Base-by-base conservation (phyloP, 306 rosid species). In the Sophora flavescens region DNA sequence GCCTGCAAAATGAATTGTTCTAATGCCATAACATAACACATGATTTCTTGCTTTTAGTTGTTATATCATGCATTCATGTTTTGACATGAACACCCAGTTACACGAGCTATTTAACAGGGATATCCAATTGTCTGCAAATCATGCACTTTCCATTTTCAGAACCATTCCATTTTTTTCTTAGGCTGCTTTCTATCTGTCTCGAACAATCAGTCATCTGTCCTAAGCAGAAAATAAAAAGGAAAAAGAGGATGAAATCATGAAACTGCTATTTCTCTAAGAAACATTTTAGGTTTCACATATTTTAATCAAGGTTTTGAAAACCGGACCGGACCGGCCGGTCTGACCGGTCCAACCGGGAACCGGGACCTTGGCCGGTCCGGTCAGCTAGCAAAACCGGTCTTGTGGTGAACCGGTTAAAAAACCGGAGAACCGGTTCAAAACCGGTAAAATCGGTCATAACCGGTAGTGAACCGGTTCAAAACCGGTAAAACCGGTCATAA, bases 1-100 rank as follows among this genome's bases (percentile, higher is more conserved):
- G 57, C 17, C 2, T 68, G 22, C 77, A 15, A 60, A 41, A 45
- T 48, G 71, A 62, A 57, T 67, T 67, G 14, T 73, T 58, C n/a
- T 56, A 16, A 13, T 41, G 39, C 14, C 56, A 28, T 10, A 53
- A 52, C 56, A 28, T 10, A 53, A 52, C 2, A 3, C 12, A 1
- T 16, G 38, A 13, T 47, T 60, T 50, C 16, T 48, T 17, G 56
- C 17, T 51, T 10, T 61, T 2, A 38, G 15, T 52, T 11, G 60
- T 41, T 70, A 0, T 69, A 14, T 48, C 9, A 15, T 6, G 17
- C 16, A 9, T 52, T 61, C n/a, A 8, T 30, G 63, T 14, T 28
- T 59, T 38, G 18, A 22, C 3, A 14, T 58, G 6, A 60, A 70
- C 35, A 3, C 50, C n/a, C 2, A 15, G 4, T 8, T 32, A 6